A percentile compares a stretch with the other conserved stretches of the same genome.
Conservation (phyloP, 2,329 filamentous ascomycete species). For the Verticillium nubilum region DNA sequence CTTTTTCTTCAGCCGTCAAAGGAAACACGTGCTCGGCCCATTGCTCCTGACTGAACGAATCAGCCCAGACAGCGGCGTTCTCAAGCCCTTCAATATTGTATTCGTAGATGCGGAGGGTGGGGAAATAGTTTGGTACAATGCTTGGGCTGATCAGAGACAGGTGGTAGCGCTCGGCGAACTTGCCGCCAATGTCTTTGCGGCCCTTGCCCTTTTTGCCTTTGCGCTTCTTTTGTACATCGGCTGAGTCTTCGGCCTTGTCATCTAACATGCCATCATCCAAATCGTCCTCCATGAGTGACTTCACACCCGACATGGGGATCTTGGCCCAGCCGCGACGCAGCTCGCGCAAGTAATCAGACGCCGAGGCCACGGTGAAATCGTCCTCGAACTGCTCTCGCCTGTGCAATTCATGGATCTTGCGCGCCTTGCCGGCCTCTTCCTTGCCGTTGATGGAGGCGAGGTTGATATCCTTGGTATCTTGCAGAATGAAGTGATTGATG, state of each 20-base stretch:
- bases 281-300: constrained; percentile 10
- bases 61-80: constrained; percentile 40
- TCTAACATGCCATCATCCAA: constrained; percentile 10
- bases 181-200: constrained; percentile 61
- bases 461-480: constrained; percentile 75
- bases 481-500: constrained; percentile 91
- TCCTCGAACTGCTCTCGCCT: constrained; percentile 36
- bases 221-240: constrained; percentile 16
- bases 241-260: constrained; percentile 13
- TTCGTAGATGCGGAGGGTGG: constrained; percentile 81
- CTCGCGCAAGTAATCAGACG: constrained; percentile 73
- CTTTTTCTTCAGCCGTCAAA: neutral
- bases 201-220: constrained; percentile 37
- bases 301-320: constrained; percentile 50
- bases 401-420: constrained; percentile 1
- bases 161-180: constrained; percentile 80
- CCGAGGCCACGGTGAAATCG: constrained; percentile 59
- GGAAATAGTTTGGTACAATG: constrained; percentile 88
- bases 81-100: constrained; percentile 86
- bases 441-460: constrained; percentile 39
- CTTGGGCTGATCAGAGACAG: constrained; percentile 78
- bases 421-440: constrained; percentile 13
- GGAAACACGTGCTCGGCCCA: neutral
- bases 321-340: constrained; percentile 73
- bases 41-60: constrained; percentile 14